Conservation (phyloP, 176 grass and related monocot species). For the Alopecurus myosuroides region DNA sequence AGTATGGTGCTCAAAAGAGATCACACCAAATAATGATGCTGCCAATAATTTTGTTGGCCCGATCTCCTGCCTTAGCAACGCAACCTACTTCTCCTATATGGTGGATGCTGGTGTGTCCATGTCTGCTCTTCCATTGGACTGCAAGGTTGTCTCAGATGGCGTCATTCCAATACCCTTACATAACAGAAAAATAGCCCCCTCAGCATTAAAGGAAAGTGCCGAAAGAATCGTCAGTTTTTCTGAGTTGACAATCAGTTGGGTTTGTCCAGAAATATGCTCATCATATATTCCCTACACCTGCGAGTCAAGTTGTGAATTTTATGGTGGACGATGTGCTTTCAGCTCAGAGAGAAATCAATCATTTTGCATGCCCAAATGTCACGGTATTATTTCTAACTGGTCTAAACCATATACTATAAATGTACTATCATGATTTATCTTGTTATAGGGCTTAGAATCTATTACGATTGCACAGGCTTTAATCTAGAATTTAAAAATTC, state of each 20-base stretch:
- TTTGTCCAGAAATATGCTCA: neutral
- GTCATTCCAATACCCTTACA: neutral
- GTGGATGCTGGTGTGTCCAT: neutral
- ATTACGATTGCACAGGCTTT: neutral
- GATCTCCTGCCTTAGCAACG: slow-evolving; percentile 27
- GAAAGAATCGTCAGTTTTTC: neutral
- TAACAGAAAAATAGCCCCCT: neutral
- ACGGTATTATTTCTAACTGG: neutral
- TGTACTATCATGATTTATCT: neutral
- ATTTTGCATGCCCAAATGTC: slow-evolving; percentile 19
- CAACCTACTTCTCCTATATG: slow-evolving; percentile 17
- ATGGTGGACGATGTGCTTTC: slow-evolving; percentile 7
- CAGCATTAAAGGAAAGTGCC: neutral
- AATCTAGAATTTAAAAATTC: neutral
- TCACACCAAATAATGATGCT: neutral
- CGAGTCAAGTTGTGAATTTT: neutral
- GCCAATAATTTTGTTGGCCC: neutral
- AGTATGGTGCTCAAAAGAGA: neutral
- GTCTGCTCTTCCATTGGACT: slow-evolving; percentile 24
- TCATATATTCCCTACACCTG: neutral
- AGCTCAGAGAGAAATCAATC: slow-evolving; percentile 18
- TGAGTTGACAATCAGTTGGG: neutral
- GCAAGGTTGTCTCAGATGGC: slow-evolving; percentile 11
- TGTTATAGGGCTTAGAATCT: neutral
- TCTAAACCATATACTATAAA: neutral